phyloP scores from a whole-genome alignment of 352 stramenopile species.

The Phytophthora lateralis region DNA sequence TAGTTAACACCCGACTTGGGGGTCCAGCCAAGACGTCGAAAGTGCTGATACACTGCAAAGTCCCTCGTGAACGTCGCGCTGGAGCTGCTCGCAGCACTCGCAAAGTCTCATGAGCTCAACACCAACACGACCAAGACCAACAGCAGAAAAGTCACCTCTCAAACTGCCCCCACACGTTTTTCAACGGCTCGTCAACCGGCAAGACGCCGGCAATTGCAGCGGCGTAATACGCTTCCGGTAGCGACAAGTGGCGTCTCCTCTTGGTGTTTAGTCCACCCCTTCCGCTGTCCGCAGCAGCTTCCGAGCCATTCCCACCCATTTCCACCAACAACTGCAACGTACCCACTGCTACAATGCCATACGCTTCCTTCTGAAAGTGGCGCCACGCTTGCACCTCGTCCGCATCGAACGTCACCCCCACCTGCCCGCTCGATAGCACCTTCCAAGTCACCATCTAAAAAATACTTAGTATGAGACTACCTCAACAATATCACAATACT shows the following conservation, averaged over 20 bases:
- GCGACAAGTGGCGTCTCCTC: conserved; percentile 39
- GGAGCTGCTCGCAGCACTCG: conserved; percentile 15
- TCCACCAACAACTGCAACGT: neutral
- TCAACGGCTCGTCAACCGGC: conserved; percentile 7
- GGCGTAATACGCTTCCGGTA: conserved; percentile 56
- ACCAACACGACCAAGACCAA: neutral
- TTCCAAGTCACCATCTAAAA: conserved; percentile 37
- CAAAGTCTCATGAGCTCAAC: conserved; percentile 2
- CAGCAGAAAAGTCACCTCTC: conserved; percentile 21
- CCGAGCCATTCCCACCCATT: neutral
- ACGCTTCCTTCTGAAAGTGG: conserved; percentile 20
- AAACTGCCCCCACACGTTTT: conserved; percentile 47
- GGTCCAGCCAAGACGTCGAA: conserved; percentile 55
- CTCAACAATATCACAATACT: conserved; percentile 3
- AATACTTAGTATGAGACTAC: neutral
- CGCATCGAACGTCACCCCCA: conserved; percentile 29
- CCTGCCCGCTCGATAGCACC: conserved; percentile 4
- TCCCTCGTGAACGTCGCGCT: conserved; percentile 41
- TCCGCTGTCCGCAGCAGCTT: neutral
- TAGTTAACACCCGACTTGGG: conserved; percentile 74
- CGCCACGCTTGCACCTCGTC: conserved; percentile 21
- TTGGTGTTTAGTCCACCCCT: neutral
- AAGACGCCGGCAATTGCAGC: conserved; percentile 40
- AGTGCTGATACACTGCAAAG: conserved; percentile 65
- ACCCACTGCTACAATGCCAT: conserved; percentile 19